phyloP scores from a whole-genome alignment of 2,329 filamentous ascomycete species.

The Colletotrichum eleusines region DNA sequence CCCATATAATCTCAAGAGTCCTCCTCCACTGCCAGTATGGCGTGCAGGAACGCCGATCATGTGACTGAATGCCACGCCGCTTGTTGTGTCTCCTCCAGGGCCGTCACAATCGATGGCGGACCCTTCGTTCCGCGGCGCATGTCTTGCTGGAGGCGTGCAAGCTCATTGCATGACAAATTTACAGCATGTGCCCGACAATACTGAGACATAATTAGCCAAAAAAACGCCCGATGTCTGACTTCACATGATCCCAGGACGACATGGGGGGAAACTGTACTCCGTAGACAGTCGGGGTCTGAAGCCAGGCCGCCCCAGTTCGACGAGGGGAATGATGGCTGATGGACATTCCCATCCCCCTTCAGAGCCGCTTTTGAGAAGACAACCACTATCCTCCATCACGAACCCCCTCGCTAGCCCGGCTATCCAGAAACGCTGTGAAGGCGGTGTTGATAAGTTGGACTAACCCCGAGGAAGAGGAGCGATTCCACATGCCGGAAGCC shows the following conservation, averaged over 20 bases:
- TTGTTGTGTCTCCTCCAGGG: background rate
- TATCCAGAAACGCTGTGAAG: background rate
- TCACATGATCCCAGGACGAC: background rate
- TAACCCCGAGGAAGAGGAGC: background rate
- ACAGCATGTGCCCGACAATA: too few species aligned
- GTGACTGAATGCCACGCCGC: background rate
- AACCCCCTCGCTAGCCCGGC: background rate
- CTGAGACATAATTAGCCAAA: background rate
- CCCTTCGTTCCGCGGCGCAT: background rate
- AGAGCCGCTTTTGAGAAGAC: background rate
- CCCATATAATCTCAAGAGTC: background rate
- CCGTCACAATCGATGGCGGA: background rate
- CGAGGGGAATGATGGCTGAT: background rate
- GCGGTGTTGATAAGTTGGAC: background rate
- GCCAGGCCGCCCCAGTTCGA: background rate
- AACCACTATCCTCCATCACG: background rate
- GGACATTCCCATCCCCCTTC: background rate
- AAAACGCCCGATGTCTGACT: background rate
- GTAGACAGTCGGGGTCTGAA: background rate
- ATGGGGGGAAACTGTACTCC: background rate
- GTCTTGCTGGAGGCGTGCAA: background rate
- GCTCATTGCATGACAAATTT: too few species aligned
- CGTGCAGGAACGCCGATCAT: background rate
- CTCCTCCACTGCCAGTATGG: background rate
- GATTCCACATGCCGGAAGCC: background rate